Evolutionary conservation across 106 monocot genomes (phyloP).

Genomic region (Triglochin maritima): DNA sequence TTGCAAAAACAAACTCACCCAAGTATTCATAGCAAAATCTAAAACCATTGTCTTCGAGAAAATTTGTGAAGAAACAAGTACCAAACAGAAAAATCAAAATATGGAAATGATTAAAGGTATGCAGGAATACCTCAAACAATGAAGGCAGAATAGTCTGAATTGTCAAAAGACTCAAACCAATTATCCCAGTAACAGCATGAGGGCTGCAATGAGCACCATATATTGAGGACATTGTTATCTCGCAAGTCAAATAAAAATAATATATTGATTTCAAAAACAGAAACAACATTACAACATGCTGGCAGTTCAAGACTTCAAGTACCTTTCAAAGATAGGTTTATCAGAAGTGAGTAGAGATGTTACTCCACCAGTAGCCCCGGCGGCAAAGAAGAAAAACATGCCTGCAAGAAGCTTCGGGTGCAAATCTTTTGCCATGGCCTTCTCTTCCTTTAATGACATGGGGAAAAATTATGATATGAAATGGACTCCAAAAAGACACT

Average conservation of each 20-base stretch:
- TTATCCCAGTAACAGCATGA: constrained; percentile 74
- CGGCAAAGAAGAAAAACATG: constrained; percentile 91
- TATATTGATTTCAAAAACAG: neutral
- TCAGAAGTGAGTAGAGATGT: constrained; percentile 76
- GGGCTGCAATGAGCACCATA: constrained; percentile 37
- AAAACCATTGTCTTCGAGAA: no score
- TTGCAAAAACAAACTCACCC: no score
- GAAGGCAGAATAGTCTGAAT: constrained; percentile 64
- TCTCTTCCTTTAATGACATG: constrained; percentile 77
- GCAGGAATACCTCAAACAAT: constrained; percentile 57
- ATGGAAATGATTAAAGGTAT: neutral
- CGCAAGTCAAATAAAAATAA: neutral
- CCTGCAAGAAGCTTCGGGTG: constrained; percentile 87
- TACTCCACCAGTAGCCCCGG: constrained; percentile 71
- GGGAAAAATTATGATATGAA: no score
- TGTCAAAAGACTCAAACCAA: constrained; percentile 67
- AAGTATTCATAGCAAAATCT: no score
- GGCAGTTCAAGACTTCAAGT: neutral
- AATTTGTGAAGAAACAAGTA: no score
- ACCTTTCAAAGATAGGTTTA: constrained; percentile 91
- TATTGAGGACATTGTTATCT: neutral
- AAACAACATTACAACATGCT: neutral
- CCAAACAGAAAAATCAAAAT: no score
- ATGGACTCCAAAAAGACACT: no score
- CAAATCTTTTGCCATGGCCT: constrained; percentile 81